Base-by-base conservation (phyloP, 163 green algal species). In the Dunaliella salina region DNA sequence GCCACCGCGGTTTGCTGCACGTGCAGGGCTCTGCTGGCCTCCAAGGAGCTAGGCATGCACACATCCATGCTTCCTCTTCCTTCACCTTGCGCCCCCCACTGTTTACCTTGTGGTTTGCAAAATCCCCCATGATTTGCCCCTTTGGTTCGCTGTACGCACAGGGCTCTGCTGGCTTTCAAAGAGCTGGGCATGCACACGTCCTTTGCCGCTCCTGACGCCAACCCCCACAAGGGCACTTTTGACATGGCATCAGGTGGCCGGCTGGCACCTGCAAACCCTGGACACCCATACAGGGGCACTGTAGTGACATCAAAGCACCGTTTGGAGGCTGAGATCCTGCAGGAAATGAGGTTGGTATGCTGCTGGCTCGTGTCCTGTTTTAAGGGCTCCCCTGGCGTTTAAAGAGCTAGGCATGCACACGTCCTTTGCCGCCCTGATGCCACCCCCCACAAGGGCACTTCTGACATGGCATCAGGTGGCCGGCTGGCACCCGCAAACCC, bases 181-280 rank as follows among this genome's bases (percentile, higher is more conserved):
- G 79, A 82, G 79, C 79, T 82, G 79, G 30, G 79, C 79, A 82
- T 82, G 79, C 20, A 82, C 32, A 35, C 63, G 79, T 59, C 32
- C 79, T 82, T 82, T 33, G 25, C 32, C n/a, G 32, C 32, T 1
- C 79, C 79, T 1, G 22, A n/a, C 0, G 79, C 79, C 32, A 26
- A 30, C 13, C 79, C 79, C 32, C 79, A 59, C 12, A 30, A 45
- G 20, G 79, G 79, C 79, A 82, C 79, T 18, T 82, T 59, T 45
- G 32, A 82, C 33, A 82, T 82, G 79, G 34, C 32, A 4, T 24
- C 79, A 24, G 79, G 32, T 22, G 79, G 79, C 32, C 12, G 24
- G 79, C 79, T 82, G 32, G 33, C 79, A 57, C 32, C 15, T 45
- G 79, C 32, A n/a, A 18, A 82, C 8, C 79, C 79, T 26, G 79